These are phyloP conservation scores for Scenedesmus sp. DNA, from an alignment of 163 green algal genomes.

Conservation along the genomic window DNA sequence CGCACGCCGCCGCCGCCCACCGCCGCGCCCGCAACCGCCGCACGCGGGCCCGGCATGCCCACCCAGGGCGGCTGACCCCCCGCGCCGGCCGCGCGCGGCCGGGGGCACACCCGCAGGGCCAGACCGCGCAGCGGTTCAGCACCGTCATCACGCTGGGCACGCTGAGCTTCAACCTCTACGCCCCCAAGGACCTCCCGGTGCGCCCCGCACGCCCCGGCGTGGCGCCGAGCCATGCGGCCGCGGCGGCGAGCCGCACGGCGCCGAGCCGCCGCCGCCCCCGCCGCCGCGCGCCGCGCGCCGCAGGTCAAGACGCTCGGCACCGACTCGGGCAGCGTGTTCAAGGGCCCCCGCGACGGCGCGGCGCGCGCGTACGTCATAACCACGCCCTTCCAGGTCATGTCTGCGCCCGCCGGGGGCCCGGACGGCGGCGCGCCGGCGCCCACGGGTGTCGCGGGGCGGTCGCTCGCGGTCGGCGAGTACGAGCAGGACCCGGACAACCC, in stretches of 20 bases:
- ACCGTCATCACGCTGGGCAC: slow-evolving; percentile 35
- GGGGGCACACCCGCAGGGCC: slow-evolving; percentile 11
- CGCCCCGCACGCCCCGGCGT: too few species aligned
- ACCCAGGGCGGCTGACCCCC: not conserved
- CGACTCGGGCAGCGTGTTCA: slow-evolving; percentile 23
- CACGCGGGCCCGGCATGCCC: not conserved
- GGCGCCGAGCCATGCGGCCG: too few species aligned
- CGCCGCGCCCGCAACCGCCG: too few species aligned
- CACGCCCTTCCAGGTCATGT: slow-evolving; percentile 16
- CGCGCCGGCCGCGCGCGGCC: too few species aligned
- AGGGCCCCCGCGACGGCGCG: not conserved
- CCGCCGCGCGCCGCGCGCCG: not conserved
- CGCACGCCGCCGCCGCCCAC: too few species aligned
- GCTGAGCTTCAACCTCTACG: slow-evolving; percentile 39
- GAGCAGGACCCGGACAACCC: slow-evolving; percentile 13
- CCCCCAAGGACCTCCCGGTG: slow-evolving; percentile 33
- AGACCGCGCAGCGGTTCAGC: slow-evolving; percentile 39
- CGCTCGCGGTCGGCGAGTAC: slow-evolving; percentile 17
- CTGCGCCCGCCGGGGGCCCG: not conserved
- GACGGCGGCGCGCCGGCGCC: not conserved
- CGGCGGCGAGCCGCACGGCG: too few species aligned
- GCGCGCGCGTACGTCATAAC: slow-evolving; percentile 14
- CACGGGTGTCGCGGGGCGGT: not conserved
- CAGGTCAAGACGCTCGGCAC: slow-evolving; percentile 9
- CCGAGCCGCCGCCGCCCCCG: not conserved